Evolutionary conservation across 1,284 basidiomycete species (phyloP).

Genomic region (Ustilago tritici): DNA sequence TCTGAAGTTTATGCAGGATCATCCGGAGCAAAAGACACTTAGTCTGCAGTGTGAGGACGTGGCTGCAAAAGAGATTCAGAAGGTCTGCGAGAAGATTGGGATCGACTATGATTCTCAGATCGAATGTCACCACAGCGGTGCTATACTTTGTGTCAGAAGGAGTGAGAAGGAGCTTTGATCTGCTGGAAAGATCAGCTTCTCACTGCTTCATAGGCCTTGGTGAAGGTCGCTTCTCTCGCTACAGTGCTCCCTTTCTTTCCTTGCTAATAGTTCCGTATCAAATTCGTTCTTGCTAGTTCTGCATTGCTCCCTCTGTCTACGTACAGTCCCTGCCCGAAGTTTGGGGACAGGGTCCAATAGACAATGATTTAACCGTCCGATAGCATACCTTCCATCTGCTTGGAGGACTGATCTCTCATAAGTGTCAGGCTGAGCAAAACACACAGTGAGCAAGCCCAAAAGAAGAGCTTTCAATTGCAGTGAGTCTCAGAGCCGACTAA

Average conservation of each 20-base stretch:
- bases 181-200: neutral
- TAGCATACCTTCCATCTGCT: no score
- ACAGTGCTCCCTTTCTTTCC: neutral
- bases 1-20: constrained; percentile 32
- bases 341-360: no score
- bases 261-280: neutral
- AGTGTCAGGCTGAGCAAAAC: no score
- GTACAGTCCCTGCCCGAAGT: no score
- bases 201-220: no score
- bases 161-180: constrained; percentile 16
- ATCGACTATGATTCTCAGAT: constrained; percentile 43
- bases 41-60: constrained; percentile 43
- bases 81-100: constrained; percentile 30
- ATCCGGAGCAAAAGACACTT: constrained; percentile 35
- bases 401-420: no score
- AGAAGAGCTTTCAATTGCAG: no score
- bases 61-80: constrained; percentile 37
- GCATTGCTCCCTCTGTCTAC: neutral
- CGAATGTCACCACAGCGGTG: constrained; percentile 43
- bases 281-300: neutral
- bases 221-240: no score
- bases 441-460: no score
- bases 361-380: no score
- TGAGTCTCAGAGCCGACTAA: no score
- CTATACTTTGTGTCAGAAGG: constrained; percentile 35